Base-by-base conservation (phyloP, 1,284 basidiomycete genomes). In the Mycocalia duriaeana region DNA sequence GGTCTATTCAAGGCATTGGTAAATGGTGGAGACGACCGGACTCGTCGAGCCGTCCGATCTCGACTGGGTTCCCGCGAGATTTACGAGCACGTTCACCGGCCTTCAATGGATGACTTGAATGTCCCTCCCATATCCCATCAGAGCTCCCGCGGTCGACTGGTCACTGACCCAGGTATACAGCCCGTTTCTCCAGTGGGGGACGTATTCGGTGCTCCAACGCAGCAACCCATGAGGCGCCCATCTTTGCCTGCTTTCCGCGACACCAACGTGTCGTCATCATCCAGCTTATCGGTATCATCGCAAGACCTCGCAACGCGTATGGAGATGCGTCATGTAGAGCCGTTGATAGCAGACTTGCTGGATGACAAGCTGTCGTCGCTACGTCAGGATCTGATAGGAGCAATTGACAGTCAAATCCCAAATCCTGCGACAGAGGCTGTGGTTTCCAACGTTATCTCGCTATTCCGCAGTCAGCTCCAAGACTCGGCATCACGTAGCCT, bases 1-100 rank as follows among this genome's bases (percentile, higher is more conserved):
- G 87, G 86, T 3, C 59, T 90, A 48, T 91, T 91, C 76, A 90
- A 90, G 66, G 84, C 86, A 9, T 70, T 89, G 45, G 80, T 76
- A 22, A 77, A 72, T 53, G 71, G 67, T 43, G 78, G 65, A 22
- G 75, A 89, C 44, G 85, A 86, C 50, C 73, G 82, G 38, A 82
- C 82, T 2, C 76, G 85, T 45, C 71, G 78, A 36, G 70, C 72
- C 42, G 85, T 87, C 23, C 82, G 86, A 31, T 88, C 86, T n/a
- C 72, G 86, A 34, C 72, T 88, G 49, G 72, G 77, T 60, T 89
- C 87, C 13, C 75, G 78, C 18, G 75, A 77, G 46, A 65, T 72
- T 20, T 71, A 68, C 49, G 84, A 87, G 18, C 81, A 85, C 54
- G 73, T 75, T 26, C 76, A 72, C 5, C 71, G 75, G 24, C 82